These are phyloP conservation scores for Globisporangium yorkense DNA, from an alignment of 352 stramenopile species.

Conservation along the genomic window DNA sequence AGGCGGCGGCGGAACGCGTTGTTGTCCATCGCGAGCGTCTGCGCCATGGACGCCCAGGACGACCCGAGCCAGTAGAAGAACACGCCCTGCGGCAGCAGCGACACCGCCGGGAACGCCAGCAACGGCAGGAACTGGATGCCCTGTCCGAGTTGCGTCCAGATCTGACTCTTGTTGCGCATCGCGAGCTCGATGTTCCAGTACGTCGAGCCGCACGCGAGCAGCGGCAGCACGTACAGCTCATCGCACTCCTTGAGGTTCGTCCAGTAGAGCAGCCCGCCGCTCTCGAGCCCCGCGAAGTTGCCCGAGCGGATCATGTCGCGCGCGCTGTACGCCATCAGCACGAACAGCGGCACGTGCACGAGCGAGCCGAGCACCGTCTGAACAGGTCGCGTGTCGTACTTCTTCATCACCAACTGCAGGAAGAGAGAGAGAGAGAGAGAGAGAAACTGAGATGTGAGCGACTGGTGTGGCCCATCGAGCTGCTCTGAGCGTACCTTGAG, in stretches of 20 bases:
- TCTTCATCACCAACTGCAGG: conserved; percentile 51
- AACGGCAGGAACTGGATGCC: conserved; percentile 49
- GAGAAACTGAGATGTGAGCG: no score
- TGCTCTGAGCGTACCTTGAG: conserved; percentile 20
- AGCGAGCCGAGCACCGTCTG: conserved; percentile 58
- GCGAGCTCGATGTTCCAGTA: conserved; percentile 63
- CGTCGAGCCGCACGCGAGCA: conserved; percentile 45
- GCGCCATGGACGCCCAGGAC: conserved; percentile 59
- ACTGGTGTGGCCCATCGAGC: no score
- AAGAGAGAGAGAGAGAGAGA: not conserved
- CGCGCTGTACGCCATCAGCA: conserved; percentile 67
- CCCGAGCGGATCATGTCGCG: conserved; percentile 74
- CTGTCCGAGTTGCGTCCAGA: conserved; percentile 38
- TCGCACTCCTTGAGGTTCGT: conserved; percentile 63
- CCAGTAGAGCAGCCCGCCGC: conserved; percentile 57
- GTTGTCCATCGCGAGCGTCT: conserved; percentile 59
- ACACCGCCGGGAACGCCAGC: conserved; percentile 44
- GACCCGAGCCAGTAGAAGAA: conserved; percentile 82
- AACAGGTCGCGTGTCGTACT: conserved; percentile 66
- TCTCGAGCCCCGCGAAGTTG: conserved; percentile 52
- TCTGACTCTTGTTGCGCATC: conserved; percentile 35
- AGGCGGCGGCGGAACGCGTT: conserved; percentile 55
- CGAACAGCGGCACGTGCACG: conserved; percentile 67
- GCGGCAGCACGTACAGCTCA: conserved; percentile 48
- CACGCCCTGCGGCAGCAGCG: conserved; percentile 53